Conservation (phyloP, 306 rosid genomes). For the Albizia julibrissin region DNA sequence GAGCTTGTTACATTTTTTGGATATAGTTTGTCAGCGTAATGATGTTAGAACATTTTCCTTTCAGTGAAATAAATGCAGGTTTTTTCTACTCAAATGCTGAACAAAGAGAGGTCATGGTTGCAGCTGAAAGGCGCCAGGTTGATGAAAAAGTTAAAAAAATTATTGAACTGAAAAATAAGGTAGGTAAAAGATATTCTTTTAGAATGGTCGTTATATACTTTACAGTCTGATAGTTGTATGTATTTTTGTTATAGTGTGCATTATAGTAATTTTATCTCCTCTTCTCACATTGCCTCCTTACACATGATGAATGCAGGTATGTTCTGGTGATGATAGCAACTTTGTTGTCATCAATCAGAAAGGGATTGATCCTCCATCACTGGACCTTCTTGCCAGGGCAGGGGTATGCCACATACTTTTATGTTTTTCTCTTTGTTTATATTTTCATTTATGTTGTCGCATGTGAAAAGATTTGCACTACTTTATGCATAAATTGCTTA, state of each 20-base stretch:
- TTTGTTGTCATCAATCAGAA: conserved; percentile 91
- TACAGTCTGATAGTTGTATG: background rate
- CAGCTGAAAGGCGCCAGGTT: conserved; percentile 90
- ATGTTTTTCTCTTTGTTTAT: background rate
- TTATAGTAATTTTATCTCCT: background rate
- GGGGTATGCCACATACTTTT: conserved; percentile 63
- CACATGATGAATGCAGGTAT: conserved; percentile 59
- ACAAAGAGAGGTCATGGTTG: conserved; percentile 95
- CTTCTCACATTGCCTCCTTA: background rate
- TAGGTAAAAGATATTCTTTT: conserved; percentile 15
- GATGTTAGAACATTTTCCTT: conserved; percentile 33
- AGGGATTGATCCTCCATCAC: conserved; percentile 98
- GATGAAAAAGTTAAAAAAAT: conserved; percentile 87
- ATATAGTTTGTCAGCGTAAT: conserved; percentile 17
- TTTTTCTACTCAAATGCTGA: conserved; percentile 98
- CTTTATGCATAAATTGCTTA: background rate
- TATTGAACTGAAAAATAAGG: conserved; percentile 90
- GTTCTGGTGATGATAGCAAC: conserved; percentile 71
- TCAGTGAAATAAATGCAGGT: conserved; percentile 94
- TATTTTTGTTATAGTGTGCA: background rate
- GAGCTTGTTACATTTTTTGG: conserved; percentile 4
- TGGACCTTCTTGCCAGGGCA: conserved; percentile 91
- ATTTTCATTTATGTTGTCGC: background rate
- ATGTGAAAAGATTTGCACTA: conserved; percentile 1
- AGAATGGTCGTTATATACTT: background rate